Evolutionary conservation across 163 green algal genomes (phyloP).

Genomic region (Prototheca cutis): DNA sequence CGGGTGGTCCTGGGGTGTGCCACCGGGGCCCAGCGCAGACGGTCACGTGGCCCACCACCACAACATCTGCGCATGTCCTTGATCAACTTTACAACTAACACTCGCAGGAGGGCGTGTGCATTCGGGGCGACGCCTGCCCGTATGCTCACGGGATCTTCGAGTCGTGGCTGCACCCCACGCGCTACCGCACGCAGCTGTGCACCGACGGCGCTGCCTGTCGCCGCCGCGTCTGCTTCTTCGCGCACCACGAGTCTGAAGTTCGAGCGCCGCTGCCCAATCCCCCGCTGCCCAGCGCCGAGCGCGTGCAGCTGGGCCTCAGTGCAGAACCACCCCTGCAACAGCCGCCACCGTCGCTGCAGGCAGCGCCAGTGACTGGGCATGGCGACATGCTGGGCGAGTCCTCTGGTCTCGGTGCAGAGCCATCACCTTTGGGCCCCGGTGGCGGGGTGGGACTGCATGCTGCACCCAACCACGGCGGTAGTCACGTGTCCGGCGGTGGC

Average conservation of each 20-base stretch:
- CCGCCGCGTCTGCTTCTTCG: slow-evolving; percentile 85
- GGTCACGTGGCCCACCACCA: neutral
- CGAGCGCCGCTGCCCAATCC: slow-evolving; percentile 6
- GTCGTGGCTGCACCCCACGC: slow-evolving; percentile 75
- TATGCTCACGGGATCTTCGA: slow-evolving; percentile 85
- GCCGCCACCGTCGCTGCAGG: too few relatives aligned
- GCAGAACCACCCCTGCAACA: too few relatives aligned
- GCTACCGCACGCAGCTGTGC: slow-evolving; percentile 73
- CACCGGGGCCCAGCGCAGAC: neutral
- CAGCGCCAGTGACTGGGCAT: neutral
- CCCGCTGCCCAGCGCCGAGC: neutral
- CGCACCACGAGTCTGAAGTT: slow-evolving; percentile 61
- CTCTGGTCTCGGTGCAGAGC: neutral
- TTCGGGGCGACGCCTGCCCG: slow-evolving; percentile 40
- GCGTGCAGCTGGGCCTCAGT: neutral
- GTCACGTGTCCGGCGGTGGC: too few relatives aligned
- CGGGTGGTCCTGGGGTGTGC: neutral
- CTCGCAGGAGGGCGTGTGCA: slow-evolving; percentile 17
- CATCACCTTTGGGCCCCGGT: neutral
- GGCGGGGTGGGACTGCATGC: neutral
- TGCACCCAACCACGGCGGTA: neutral
- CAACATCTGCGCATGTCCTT: neutral
- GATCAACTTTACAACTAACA: neutral
- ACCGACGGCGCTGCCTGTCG: slow-evolving; percentile 64
- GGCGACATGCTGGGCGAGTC: neutral